Percentiles rank a stretch among this genome's conserved stretches.
Evolutionary conservation across 2,329 filamentous ascomycete species (phyloP).

Genomic region (Juglanconis sp.): DNA sequence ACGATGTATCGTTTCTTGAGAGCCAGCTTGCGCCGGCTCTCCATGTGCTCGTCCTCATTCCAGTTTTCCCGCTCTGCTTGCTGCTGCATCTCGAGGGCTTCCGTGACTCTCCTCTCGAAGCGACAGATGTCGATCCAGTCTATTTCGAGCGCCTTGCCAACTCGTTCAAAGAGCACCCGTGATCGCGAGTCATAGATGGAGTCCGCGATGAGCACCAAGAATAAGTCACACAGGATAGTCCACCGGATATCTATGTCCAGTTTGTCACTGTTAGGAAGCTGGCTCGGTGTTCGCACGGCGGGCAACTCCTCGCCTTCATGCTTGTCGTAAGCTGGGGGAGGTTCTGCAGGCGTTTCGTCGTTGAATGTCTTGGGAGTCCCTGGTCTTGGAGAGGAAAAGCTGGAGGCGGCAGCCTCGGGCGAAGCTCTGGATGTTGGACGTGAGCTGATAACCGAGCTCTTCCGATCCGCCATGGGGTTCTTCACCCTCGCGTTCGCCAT

Average conservation of each 20-base stretch:
- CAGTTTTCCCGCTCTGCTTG: slow-evolving; percentile 91
- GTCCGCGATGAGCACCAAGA: slow-evolving; percentile 94
- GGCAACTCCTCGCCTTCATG: slow-evolving; percentile 69
- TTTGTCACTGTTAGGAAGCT: slow-evolving; percentile 75
- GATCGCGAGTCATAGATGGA: slow-evolving; percentile 90
- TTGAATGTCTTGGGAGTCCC: slow-evolving; percentile 24
- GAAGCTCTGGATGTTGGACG: slow-evolving; percentile 9
- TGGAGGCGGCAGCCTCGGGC: slow-evolving; percentile 1
- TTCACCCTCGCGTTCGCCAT: slow-evolving; percentile 91
- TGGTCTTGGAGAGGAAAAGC: slow-evolving; percentile 6
- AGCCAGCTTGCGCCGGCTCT: slow-evolving; percentile 75
- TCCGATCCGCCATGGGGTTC: slow-evolving; percentile 73
- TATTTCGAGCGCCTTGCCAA: slow-evolving; percentile 76
- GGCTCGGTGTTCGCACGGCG: slow-evolving; percentile 76
- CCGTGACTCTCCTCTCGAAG: slow-evolving; percentile 95
- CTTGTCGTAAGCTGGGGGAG: slow-evolving; percentile 59
- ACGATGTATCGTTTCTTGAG: slow-evolving; percentile 83
- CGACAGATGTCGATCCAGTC: slow-evolving; percentile 90
- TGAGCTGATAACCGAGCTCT: slow-evolving; percentile 14
- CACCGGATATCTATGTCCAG: slow-evolving; percentile 95
- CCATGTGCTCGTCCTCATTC: slow-evolving; percentile 95
- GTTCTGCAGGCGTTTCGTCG: slow-evolving; percentile 47
- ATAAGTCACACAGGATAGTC: slow-evolving; percentile 95
- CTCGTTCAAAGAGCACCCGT: slow-evolving; percentile 75
- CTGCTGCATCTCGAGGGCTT: slow-evolving; percentile 97